phyloP scores from a whole-genome alignment of 2,329 filamentous ascomycete species.

The Cadophora sp. region DNA sequence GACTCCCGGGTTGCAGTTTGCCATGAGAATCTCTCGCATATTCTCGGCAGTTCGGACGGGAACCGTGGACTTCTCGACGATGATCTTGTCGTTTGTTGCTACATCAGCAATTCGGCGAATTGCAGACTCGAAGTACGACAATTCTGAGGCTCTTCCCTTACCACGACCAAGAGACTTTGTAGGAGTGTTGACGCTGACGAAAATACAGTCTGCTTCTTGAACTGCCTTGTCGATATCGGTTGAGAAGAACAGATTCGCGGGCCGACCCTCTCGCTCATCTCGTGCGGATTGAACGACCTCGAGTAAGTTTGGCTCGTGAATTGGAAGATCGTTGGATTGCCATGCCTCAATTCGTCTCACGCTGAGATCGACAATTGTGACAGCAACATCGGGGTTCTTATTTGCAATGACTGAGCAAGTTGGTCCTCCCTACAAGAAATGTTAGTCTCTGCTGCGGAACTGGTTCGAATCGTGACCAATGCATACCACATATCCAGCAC shows the following conservation, averaged over 20 bases:
- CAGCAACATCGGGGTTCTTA: conserved; percentile 71
- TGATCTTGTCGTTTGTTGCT: conserved; percentile 69
- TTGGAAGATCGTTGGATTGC: conserved; percentile 74
- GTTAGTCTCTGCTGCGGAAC: neutral
- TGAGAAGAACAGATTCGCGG: conserved; percentile 72
- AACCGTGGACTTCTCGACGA: conserved; percentile 82
- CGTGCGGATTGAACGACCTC: conserved; percentile 70
- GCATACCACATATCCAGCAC: conserved; percentile 18
- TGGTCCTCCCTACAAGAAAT: conserved; percentile 61
- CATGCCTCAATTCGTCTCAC: conserved; percentile 69
- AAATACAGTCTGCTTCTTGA: conserved; percentile 71
- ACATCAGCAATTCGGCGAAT: conserved; percentile 69
- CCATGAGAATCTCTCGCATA: conserved; percentile 67
- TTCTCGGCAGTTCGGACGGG: conserved; percentile 75
- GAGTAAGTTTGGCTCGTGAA: conserved; percentile 75
- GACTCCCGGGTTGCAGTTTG: conserved; percentile 52
- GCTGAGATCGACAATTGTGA: conserved; percentile 77
- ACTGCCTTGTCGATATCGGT: conserved; percentile 68
- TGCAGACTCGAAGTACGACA: conserved; percentile 73
- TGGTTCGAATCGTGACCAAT: neutral
- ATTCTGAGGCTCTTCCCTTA: conserved; percentile 72
- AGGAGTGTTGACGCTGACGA: conserved; percentile 81
- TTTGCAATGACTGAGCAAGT: conserved; percentile 75
- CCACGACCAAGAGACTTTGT: conserved; percentile 74
- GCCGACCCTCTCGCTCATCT: conserved; percentile 48